Percentiles rank a stretch among this genome's conserved stretches.
Evolutionary conservation across 306 rosid genomes (phyloP).

Genomic region (Abrus pulchellus): DNA sequence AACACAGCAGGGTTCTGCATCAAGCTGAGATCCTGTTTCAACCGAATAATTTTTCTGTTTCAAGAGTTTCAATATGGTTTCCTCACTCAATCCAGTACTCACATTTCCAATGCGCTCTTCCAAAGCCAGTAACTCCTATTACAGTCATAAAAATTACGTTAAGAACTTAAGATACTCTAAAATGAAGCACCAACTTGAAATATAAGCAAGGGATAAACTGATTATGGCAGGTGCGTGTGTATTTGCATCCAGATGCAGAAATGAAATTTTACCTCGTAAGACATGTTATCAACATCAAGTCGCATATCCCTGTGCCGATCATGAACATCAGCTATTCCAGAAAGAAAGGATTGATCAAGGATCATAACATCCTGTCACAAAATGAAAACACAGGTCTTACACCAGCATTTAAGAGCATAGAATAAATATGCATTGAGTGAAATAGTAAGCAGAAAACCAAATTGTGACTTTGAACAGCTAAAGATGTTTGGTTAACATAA

Average conservation of each 20-base stretch:
- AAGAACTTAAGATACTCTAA: neutral
- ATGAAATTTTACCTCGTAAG: constrained; percentile 74
- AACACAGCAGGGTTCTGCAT: constrained; percentile 82
- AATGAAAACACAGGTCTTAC: constrained; percentile 42
- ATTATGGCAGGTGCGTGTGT: too few relatives aligned
- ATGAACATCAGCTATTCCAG: constrained; percentile 80
- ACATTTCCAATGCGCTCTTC: constrained; percentile 94
- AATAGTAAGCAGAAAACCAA: constrained; percentile 1
- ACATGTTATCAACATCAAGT: constrained; percentile 91
- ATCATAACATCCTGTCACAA: constrained; percentile 83
- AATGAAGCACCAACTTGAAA: constrained; percentile 26
- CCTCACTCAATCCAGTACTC: constrained; percentile 83
- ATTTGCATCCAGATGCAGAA: neutral
- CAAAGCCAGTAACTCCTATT: constrained; percentile 81
- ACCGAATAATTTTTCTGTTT: constrained; percentile 56
- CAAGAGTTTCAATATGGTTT: constrained; percentile 57
- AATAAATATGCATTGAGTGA: neutral
- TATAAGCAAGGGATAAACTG: neutral
- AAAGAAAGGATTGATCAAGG: constrained; percentile 78
- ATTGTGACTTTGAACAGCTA: neutral
- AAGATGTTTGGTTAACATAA: too few relatives aligned
- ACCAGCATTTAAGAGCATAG: neutral
- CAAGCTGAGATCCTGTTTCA: constrained; percentile 53
- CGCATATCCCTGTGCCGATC: constrained; percentile 92
- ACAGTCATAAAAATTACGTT: neutral